A percentile compares a stretch with the other conserved stretches of the same genome.
Conservation (phyloP, 352 stramenopile genomes). For the Phytopythium boreale region DNA sequence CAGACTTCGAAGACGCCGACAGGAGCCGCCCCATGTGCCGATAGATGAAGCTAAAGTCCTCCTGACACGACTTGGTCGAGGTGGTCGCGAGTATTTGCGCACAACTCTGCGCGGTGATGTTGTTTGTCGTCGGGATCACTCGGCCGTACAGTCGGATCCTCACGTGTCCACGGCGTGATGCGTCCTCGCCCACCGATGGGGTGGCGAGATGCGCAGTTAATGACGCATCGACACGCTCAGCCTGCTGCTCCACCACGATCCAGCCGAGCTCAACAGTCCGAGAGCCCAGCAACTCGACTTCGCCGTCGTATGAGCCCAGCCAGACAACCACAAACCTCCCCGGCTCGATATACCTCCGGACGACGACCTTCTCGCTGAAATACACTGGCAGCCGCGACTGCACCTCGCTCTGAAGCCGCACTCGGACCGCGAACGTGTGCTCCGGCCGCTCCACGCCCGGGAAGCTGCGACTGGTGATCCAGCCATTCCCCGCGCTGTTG, state of each 20-base stretch:
- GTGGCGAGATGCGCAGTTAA: not conserved
- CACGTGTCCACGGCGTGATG: not conserved
- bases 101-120: not conserved
- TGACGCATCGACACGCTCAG: not conserved
- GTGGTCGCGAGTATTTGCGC: not conserved
- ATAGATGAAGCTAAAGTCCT: conserved; percentile 37
- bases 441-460: conserved; percentile 23
- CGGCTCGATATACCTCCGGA: conserved; percentile 32
- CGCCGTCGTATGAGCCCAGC: conserved; percentile 25
- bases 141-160: conserved; percentile 5
- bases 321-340: conserved; percentile 28
- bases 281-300: conserved; percentile 23
- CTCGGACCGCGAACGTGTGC: conserved; percentile 32
- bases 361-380: conserved; percentile 27
- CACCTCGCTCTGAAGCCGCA: conserved; percentile 13
- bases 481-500: conserved; percentile 21
- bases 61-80: conserved; percentile 23
- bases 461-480: conserved; percentile 29
- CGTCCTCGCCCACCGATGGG: not conserved
- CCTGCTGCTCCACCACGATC: conserved; percentile 17
- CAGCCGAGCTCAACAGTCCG: conserved; percentile 26
- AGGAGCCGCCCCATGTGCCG: conserved; percentile 27
- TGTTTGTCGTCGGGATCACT: not conserved
- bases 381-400: conserved; percentile 4
- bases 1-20: not conserved